phyloP scores from a whole-genome alignment of 2,329 filamentous ascomycete species.

The Claviceps digitariae region DNA sequence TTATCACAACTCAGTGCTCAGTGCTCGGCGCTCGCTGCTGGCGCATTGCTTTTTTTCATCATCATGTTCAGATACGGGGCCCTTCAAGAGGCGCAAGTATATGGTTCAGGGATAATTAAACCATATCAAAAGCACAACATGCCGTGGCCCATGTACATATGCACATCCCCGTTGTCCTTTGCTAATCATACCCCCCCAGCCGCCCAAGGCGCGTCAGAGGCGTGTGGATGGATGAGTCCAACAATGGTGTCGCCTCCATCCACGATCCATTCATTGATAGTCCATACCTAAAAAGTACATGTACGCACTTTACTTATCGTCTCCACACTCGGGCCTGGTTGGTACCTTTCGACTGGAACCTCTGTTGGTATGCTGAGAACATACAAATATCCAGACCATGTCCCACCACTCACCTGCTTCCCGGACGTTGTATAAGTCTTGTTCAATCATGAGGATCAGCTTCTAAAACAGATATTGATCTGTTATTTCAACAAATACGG shows the following conservation, averaged over 20 bases:
- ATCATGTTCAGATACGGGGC: not conserved
- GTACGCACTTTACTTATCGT: conserved; percentile 1
- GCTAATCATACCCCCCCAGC: conserved; percentile 2
- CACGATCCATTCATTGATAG: conserved; percentile 7
- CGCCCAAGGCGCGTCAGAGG: not conserved
- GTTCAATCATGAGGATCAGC: not conserved
- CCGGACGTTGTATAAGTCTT: not conserved
- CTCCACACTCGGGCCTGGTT: conserved; percentile 3
- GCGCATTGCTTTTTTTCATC: not conserved
- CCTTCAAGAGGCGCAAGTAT: not conserved
- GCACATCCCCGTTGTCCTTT: not conserved
- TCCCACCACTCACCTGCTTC: not conserved
- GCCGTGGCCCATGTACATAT: not conserved
- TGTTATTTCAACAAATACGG: conserved; percentile 2
- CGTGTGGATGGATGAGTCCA: not conserved
- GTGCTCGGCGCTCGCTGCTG: not conserved
- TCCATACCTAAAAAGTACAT: not conserved
- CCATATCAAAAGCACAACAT: not conserved
- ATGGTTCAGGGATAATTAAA: not conserved
- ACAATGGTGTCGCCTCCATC: conserved; percentile 4
- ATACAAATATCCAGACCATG: conserved; percentile 6
- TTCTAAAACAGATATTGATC: not conserved
- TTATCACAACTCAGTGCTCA: not conserved
- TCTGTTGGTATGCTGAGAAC: not conserved
- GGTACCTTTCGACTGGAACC: not conserved